Percentiles rank a stretch among this genome's conserved stretches.
These are phyloP conservation scores for Colletotrichum viniferum DNA, from an alignment of 2,329 filamentous ascomycete species.

Conservation along the genomic window DNA sequence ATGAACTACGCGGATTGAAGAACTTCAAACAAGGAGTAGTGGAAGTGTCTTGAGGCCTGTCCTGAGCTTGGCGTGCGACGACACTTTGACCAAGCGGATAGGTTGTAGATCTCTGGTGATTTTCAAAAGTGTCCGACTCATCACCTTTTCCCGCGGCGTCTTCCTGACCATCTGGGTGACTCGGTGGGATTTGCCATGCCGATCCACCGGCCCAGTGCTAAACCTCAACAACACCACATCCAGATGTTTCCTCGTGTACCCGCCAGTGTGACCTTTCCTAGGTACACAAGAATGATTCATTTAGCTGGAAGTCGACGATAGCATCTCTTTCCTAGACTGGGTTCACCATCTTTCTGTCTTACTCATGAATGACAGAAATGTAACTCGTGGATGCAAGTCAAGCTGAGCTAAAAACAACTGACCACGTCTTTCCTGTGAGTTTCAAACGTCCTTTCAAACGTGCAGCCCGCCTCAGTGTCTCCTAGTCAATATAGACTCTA, in stretches of 20 bases:
- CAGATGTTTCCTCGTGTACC: fast-evolving
- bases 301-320: background rate
- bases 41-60: background rate
- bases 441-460: slow-evolving; percentile 27
- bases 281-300: background rate
- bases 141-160: background rate
- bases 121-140: background rate
- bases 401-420: background rate
- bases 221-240: background rate
- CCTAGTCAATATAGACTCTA: slow-evolving; percentile 43
- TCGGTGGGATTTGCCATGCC: background rate
- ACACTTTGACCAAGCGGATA: background rate
- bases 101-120: background rate
- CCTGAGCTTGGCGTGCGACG: background rate
- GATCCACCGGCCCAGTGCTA: background rate
- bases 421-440: slow-evolving; percentile 22
- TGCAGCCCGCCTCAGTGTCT: slow-evolving; percentile 25
- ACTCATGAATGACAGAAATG: background rate
- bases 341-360: background rate
- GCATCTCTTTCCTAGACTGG: background rate
- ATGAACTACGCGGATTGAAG: background rate
- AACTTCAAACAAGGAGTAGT: background rate
- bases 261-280: fast-evolving
- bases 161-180: background rate
- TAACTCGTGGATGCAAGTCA: background rate